Conservation (phyloP, 2,329 filamentous ascomycete species). For the Whalleya microplaca region DNA sequence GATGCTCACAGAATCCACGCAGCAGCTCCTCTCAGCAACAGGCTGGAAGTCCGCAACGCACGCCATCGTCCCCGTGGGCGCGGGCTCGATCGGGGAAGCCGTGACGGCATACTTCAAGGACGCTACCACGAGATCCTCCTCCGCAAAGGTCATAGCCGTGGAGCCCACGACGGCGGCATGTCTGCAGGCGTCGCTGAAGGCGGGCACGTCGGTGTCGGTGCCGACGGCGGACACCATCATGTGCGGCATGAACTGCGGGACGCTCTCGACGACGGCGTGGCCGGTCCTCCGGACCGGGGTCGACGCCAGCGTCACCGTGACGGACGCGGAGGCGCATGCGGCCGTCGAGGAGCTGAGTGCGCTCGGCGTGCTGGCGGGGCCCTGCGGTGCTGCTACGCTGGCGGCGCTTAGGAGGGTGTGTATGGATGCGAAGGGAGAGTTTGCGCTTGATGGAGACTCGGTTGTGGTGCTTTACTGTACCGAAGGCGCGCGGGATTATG, state of each 20-base stretch:
- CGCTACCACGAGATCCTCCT: slow-evolving; percentile 1
- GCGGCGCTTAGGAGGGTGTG: slow-evolving; percentile 57
- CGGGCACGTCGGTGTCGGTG: slow-evolving; percentile 52
- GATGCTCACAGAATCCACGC: slow-evolving; percentile 70
- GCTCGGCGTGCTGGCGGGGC: slow-evolving; percentile 32
- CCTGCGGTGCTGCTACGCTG: slow-evolving; percentile 47
- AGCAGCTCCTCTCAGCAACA: slow-evolving; percentile 54
- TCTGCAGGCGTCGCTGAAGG: slow-evolving; percentile 56
- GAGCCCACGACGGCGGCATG: slow-evolving; percentile 70
- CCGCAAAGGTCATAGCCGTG: slow-evolving; percentile 61
- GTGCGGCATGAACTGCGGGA: slow-evolving; percentile 75
- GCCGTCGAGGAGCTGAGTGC: slow-evolving; percentile 58
- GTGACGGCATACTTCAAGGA: slow-evolving; percentile 67
- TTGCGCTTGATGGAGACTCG: slow-evolving; percentile 50
- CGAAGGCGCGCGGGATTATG: slow-evolving; percentile 62
- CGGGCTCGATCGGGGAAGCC: slow-evolving; percentile 73
- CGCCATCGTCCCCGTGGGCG: slow-evolving; percentile 70
- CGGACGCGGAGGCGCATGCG: slow-evolving; percentile 64
- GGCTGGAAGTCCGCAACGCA: slow-evolving; percentile 46
- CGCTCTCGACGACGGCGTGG: slow-evolving; percentile 69
- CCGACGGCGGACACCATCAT: slow-evolving; percentile 68
- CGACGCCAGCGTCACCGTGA: slow-evolving; percentile 63
- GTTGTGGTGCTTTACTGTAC: slow-evolving; percentile 70
- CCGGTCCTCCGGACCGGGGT: slow-evolving; percentile 59
- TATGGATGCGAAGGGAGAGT: slow-evolving; percentile 36